Evolutionary conservation across 805 yeast genomes (phyloP), one percentile per base, ranked within the genome.

Genomic region (Pichia deserticola): DNA sequence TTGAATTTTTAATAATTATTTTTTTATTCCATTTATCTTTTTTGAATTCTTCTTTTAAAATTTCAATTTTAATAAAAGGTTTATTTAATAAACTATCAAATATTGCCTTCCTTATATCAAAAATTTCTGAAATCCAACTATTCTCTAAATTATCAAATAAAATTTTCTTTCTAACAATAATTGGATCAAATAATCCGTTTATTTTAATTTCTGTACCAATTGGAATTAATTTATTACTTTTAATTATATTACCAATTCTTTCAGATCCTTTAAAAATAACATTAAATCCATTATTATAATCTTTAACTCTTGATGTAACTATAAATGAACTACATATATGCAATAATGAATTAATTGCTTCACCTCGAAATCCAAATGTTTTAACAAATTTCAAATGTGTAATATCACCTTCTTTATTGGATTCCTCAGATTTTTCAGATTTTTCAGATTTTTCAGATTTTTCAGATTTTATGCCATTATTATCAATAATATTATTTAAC

Each of bases 341-440:
- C n/a, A 77, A 63, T 4, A 88, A 66, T 0, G 83, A 73, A 47
- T 72, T 68, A 15, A 88, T 55, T 0, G 93, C 85, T 56, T 82
- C 86, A 0, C 96, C 96, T 44, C 86, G 72, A 59, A 82, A 86
- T 1, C 95, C 95, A 54, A 73, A 77, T 0, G 84, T 77, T 1
- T 20, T 20, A 20, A 20, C 20, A 20, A 20, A 20, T 20, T 47
- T 46, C 4, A 75, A 61, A 0, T 44, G 15, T 12, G 1, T 64
- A 46, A 15, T 13, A 38, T 15, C 36, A 6, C 2, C 5, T 5
- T 34, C 15, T 5, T 33, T 5, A 9, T 34, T 34, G 3, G 78
- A 37, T 4, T n/a, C 34, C 3, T 20, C 3, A 20, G 20, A 20
- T 20, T 20, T 20, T 20, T 20, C 20, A 20, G 20, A 20, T 20